These are phyloP conservation scores for Madurella fahalii DNA, from an alignment of 2,329 filamentous ascomycete genomes.

Conservation along the genomic window DNA sequence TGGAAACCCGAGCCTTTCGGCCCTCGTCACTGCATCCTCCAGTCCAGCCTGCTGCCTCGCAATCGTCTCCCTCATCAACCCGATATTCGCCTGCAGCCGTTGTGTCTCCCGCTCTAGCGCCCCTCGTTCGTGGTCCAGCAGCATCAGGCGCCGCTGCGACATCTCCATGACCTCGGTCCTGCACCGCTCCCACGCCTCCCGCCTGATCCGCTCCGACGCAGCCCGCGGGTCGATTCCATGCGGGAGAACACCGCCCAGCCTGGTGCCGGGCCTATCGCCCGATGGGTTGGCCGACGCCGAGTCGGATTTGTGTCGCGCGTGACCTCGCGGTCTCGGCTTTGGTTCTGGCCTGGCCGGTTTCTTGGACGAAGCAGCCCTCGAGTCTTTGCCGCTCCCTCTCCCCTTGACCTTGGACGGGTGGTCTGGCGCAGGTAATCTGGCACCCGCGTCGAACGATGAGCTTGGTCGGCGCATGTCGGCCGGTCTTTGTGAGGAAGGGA, in stretches of 20 bases:
- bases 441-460: background rate
- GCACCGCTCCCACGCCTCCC: constrained; percentile 23
- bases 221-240: constrained; percentile 17
- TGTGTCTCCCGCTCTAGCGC: constrained; percentile 22
- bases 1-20: background rate
- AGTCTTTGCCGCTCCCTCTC: background rate
- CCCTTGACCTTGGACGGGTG: background rate
- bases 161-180: constrained; percentile 20
- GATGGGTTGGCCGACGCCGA: background rate
- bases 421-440: background rate
- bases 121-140: constrained; percentile 21
- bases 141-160: constrained; percentile 20
- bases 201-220: constrained; percentile 20
- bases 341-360: background rate
- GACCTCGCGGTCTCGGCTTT: background rate
- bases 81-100: constrained; percentile 21
- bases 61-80: constrained; percentile 15
- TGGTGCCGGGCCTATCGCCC: background rate
- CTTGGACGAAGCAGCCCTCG: background rate
- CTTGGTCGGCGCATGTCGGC: background rate
- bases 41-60: background rate
- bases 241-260: constrained; percentile 13
- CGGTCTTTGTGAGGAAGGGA: background rate
- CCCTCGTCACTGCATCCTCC: background rate
- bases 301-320: constrained; percentile 1